Percentiles rank a stretch among this genome's conserved stretches.
Evolutionary conservation across 208 protist species (phyloP).

Genomic region (Angomonas deanei): DNA sequence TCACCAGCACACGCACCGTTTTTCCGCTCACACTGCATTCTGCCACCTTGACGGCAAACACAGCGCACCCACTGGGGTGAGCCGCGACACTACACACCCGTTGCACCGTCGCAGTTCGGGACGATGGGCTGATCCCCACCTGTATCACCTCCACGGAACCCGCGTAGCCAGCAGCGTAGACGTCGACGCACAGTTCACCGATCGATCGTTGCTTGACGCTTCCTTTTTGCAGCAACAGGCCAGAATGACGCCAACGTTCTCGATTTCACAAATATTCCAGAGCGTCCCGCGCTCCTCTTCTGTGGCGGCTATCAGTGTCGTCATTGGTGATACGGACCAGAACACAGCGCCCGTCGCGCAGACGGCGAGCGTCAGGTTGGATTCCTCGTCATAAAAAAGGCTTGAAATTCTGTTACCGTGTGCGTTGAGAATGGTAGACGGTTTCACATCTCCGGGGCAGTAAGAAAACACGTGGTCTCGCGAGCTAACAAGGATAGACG

Average conservation of each 20-base stretch:
- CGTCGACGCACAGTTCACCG: background rate
- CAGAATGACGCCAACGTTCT: background rate
- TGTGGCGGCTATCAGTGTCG: background rate
- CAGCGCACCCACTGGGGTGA: conserved; percentile 49
- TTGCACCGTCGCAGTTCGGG: background rate
- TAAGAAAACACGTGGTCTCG: too few relatives aligned
- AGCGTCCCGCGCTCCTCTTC: background rate
- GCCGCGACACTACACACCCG: conserved; percentile 4
- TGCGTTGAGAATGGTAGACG: too few relatives aligned
- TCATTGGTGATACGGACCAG: too few relatives aligned
- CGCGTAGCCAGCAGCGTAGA: conserved; percentile 59
- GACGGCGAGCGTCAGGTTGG: too few relatives aligned
- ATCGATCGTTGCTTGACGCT: background rate
- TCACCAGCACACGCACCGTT: conserved; percentile 26
- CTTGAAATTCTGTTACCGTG: too few relatives aligned
- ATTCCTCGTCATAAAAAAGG: too few relatives aligned
- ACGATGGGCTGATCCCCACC: background rate
- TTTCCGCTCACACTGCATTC: background rate
- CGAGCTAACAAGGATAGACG: too few relatives aligned
- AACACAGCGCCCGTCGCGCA: too few relatives aligned
- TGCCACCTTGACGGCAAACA: conserved; percentile 36
- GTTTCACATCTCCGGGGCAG: too few relatives aligned
- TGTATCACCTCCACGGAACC: conserved; percentile 46
- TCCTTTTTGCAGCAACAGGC: background rate
- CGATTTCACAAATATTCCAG: background rate